Percentiles rank a stretch among this genome's conserved stretches.
These are phyloP conservation scores for Colletotrichum paranaense DNA, from an alignment of 2,329 filamentous ascomycete genomes.

Conservation along the genomic window DNA sequence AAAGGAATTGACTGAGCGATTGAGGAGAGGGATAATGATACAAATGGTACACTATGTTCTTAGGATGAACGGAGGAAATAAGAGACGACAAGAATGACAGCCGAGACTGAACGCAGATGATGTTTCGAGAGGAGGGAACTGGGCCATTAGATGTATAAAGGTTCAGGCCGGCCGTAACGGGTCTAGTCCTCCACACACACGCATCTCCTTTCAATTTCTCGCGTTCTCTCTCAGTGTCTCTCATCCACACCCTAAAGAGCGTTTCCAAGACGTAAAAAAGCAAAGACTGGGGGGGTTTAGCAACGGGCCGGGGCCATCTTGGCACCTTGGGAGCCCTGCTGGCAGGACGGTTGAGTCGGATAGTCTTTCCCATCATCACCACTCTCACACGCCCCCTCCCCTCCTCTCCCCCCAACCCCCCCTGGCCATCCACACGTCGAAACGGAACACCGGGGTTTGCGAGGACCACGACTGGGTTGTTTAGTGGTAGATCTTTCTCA, in stretches of 20 bases:
- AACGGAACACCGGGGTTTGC: not conserved
- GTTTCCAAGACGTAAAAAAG: not conserved
- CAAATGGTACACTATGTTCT: not conserved
- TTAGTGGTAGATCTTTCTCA: not conserved
- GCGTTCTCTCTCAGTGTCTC: too few relatives aligned
- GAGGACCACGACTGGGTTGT: not conserved
- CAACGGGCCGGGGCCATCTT: conserved; percentile 1
- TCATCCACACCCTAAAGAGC: not conserved
- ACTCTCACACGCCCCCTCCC: not conserved
- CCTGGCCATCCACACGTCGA: not conserved
- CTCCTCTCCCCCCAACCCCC: too few relatives aligned
- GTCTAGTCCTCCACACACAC: not conserved
- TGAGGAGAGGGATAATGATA: not conserved
- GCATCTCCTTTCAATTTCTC: too few relatives aligned
- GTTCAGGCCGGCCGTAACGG: not conserved
- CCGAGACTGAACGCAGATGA: not conserved
- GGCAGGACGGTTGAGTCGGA: conserved; percentile 7
- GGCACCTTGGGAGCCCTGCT: conserved; percentile 16
- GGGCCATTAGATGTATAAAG: conserved; percentile 16
- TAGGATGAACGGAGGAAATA: conserved; percentile 2
- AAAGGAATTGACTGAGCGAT: not conserved
- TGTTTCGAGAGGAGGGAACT: not conserved
- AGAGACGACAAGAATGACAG: not conserved
- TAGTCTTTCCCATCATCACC: not conserved
- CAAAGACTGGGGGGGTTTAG: conserved; percentile 7